Evolutionary conservation across 78 protist genomes (phyloP), one percentile per base, ranked within the genome.

Genomic region (Speleostelium caveatum): DNA sequence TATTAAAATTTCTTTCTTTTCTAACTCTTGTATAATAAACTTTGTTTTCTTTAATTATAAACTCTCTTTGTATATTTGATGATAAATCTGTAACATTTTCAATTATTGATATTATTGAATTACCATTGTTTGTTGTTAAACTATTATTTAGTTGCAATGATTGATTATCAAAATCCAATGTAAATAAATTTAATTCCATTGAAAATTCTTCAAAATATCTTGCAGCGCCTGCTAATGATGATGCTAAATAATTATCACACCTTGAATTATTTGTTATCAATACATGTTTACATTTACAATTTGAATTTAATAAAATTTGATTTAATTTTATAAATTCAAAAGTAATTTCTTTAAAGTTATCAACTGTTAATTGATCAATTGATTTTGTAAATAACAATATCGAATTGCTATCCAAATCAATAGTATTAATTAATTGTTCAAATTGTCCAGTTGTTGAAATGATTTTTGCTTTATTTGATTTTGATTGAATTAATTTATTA

Each of bases 1-100:
- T 33, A 32, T 65, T 65, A n/a, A 65, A 36, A 65, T 36, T 65
- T 32, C 55, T 28, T 8, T 65, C 73, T n/a, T 28, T n/a, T 65
- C 36, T 65, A 36, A 65, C 30, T 22, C 73, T 65, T 35, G 32
- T 51, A 38, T 65, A 65, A 65, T 36, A 65, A 1, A 65, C 53
- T 45, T 45, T 6, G 10, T 10, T 1, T 22, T 65, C 17, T 2
- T 55, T 55, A 55, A 59, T 59, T 6, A n/a, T n/a, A 59, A 59
- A 59, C 12, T 59, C 66, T 45, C 53, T 45, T 45, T 45, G 10
- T 45, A 28, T 35, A 28, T 59, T 59, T 30, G 28, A 59, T 59
- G 12, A 28, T 21, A 8, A n/a, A 1, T 26, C 17, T 26, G n/a
- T 30, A 26, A 59, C 14, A 3, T n/a, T 14, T 59, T 28, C n/a